Evolutionary conservation across 257 asterid species (phyloP), one percentile per base, ranked within the genome.

Genomic region (Solanum appendiculatum): DNA sequence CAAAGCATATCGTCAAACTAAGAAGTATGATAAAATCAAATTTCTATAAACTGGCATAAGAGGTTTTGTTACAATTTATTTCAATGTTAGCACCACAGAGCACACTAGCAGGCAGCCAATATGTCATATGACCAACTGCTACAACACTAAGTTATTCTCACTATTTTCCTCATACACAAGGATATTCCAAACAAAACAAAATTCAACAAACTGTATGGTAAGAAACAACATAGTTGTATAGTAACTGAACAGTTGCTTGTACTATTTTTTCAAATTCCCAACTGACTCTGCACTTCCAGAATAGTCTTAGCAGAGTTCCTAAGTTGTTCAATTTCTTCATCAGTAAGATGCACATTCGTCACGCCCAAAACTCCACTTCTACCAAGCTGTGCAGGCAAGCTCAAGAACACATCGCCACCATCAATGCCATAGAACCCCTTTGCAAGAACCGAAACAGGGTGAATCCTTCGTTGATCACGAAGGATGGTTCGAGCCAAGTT

Each of bases 331-430:
- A 89, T 89, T 89, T 96, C 99, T 87, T 90, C 94, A 3, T 96
- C 97, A 12, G 95, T 96, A 66, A 96, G 92, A 86, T 95, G 98
- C 88, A 94, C 92, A 74, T 93, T 95, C 66, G 98, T 87, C 10
- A 96, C 94, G 5, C 99, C 99, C 92, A 96, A 39, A 10, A 94
- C 94, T 2, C 98, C 99, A 13, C 89, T 86, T 34, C 93, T 88
- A 3, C 98, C 97, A 5, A 96, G 91, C 91, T 92, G 97, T 12
- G 98, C 95, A 3, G 99, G 99, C 93, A 96, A 88, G 94, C 99
- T 96, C 56, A 96, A 91, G 73, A 94, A 95, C 86, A 96, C 95
- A 9, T 95, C 95, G 4, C 94, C 96, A 2, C 93, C 95, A 1
- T 90, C 91, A 14, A 96, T 93, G 31, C 90, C 95, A 69, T 95